Evolutionary conservation across 2,329 filamentous ascomycete species (phyloP).

Genomic region (Emydomyces testavorans): DNA sequence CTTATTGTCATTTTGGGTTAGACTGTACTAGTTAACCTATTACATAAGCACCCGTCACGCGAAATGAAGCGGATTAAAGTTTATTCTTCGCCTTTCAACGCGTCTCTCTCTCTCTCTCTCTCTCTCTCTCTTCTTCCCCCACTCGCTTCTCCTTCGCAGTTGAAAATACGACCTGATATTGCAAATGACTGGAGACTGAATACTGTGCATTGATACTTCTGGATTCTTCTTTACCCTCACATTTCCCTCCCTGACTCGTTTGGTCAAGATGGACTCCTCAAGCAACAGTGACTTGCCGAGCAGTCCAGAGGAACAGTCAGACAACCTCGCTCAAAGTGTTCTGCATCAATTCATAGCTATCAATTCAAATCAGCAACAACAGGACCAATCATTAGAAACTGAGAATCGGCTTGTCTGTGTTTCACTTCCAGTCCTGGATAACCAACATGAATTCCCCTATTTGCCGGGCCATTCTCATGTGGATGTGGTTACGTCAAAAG

Average conservation of each 20-base stretch:
- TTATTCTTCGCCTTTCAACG: background rate
- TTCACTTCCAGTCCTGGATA: conserved; percentile 15
- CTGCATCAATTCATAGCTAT: conserved; percentile 16
- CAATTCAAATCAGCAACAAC: conserved; percentile 8
- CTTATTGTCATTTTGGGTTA: background rate
- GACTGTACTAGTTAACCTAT: background rate
- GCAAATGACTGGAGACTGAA: too few relatives aligned
- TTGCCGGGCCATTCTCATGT: conserved; percentile 16
- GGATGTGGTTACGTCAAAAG: conserved; percentile 11
- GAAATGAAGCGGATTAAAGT: background rate
- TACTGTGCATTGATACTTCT: too few relatives aligned
- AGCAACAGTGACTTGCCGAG: background rate
- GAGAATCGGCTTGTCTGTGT: conserved; percentile 3
- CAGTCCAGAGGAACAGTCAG: background rate
- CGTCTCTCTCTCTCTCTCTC: background rate
- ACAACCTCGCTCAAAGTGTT: conserved; percentile 8
- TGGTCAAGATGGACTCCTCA: conserved; percentile 8
- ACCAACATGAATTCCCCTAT: conserved; percentile 16
- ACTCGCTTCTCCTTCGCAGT: too few relatives aligned
- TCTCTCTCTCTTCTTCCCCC: background rate
- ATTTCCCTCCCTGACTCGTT: background rate
- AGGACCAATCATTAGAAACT: background rate
- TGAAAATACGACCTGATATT: too few relatives aligned
- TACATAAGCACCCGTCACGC: background rate
- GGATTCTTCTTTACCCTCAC: background rate